Evolutionary conservation across 1,284 basidiomycete species (phyloP), one percentile per base, ranked within the genome.

Genomic region (Boletus holoroseus): DNA sequence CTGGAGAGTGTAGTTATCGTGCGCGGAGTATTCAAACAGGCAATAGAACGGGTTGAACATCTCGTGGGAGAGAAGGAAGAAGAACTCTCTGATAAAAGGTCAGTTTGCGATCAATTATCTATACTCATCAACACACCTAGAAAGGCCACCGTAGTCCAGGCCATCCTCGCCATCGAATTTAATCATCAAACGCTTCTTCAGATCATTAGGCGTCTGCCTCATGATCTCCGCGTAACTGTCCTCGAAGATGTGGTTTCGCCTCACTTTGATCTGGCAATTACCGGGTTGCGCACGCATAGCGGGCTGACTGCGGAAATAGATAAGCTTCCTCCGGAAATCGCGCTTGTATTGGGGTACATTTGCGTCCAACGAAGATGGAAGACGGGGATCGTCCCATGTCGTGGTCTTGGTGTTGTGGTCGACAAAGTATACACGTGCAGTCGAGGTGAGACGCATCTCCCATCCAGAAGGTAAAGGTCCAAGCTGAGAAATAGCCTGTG

Each of bases 121-220:
- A 27, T 40, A n/a, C 7, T 42, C 16, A 26, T 44, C 43, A 37
- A 68, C 78, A 16, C 56, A 88, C 88, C 89, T 83, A 34, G 91
- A 94, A 46, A 95, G 71, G 71, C 93, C 93, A 71, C 93, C 93
- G 66, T 95, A 96, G 76, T 96, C 93, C 60, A 96, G 73, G 65
- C 93, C 94, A 70, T 96, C 93, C 71, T 96, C 93, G 36, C 93
- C 94, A 61, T 95, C 93, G 68, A 96, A 96, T 73, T 94, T 96
- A 75, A 96, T 94, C 92, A 96, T 95, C 58, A 96, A 70, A 40
- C 94, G 78, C 74, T 95, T 96, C 81, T 94, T 95, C 62, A 96
- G 70, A 67, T 96, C 93, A 63, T 88, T 93, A 6, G 92, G 91
- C 34, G 88, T 89, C 72, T 95, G 92, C 48, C 89, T 78, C 94